Percentiles rank a stretch among this genome's conserved stretches.
Conservation (phyloP, 2,329 filamentous ascomycete genomes). For the Penicillium sp. region DNA sequence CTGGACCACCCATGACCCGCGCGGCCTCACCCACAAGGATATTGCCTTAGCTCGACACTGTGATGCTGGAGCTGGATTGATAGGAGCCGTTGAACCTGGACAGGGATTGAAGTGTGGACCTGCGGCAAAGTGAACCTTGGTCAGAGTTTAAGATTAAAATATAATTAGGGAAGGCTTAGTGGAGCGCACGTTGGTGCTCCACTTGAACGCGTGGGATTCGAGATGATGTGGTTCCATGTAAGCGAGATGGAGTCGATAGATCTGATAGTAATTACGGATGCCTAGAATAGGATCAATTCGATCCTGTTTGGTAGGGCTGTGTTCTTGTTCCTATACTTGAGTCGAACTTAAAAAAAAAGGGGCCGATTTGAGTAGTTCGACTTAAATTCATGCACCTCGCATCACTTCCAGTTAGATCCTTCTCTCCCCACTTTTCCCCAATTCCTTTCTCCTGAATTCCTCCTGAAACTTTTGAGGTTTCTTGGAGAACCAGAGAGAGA, state of each 20-base stretch:
- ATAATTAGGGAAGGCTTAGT: not conserved
- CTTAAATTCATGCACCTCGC: conserved; percentile 16
- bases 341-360: not conserved
- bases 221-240: not conserved
- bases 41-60: conserved; percentile 38
- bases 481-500: not conserved
- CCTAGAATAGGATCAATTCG: not conserved
- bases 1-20: conserved; percentile 43
- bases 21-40: conserved; percentile 41
- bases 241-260: not conserved
- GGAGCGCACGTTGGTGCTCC: not conserved
- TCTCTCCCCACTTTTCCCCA: not conserved
- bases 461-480: not conserved
- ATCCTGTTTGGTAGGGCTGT: not conserved
- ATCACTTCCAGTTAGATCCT: conserved; percentile 17
- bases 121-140: not conserved
- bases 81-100: conserved; percentile 33
- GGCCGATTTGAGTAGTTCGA: not conserved
- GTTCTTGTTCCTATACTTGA: not conserved
- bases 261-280: not conserved
- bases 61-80: conserved; percentile 35
- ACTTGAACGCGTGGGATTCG: not conserved
- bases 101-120: conserved; percentile 32
- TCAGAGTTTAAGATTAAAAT: not conserved
- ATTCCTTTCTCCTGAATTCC: not conserved